These are phyloP conservation scores for Candida vaughaniae DNA, from an alignment of 805 yeast genomes.

Conservation along the genomic window DNA sequence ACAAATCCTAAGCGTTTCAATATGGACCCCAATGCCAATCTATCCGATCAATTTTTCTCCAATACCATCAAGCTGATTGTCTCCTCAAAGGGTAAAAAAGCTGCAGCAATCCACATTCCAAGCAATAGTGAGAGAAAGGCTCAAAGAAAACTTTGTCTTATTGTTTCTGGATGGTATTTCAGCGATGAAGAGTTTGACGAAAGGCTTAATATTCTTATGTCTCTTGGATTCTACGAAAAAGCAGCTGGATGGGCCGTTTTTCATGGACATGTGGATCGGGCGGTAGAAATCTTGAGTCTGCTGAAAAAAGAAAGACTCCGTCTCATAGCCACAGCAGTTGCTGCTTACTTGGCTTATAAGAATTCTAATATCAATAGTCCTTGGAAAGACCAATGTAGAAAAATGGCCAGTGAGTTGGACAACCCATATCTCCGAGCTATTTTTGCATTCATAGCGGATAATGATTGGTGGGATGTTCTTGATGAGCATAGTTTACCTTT, in stretches of 20 bases:
- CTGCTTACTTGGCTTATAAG: constrained; percentile 77
- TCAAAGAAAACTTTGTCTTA: constrained; percentile 75
- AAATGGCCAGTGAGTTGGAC: constrained; percentile 81
- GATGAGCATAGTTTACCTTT: constrained; percentile 88
- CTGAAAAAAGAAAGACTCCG: constrained; percentile 69
- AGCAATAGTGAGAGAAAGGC: constrained; percentile 51
- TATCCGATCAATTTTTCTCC: constrained; percentile 42
- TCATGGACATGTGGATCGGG: constrained; percentile 80
- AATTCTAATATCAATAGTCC: constrained; percentile 61
- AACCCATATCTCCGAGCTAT: constrained; percentile 89
- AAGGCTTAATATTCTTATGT: constrained; percentile 55
- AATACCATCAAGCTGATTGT: constrained; percentile 55
- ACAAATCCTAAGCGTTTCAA: constrained; percentile 47
- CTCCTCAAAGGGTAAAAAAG: constrained; percentile 44
- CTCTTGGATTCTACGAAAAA: constrained; percentile 65
- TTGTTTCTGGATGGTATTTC: constrained; percentile 89
- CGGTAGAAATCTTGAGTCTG: constrained; percentile 75
- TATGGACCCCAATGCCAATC: constrained; percentile 16
- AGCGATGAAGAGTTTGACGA: constrained; percentile 73
- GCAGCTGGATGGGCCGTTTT: constrained; percentile 99
- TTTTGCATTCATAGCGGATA: constrained; percentile 90
- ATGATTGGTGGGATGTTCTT: constrained; percentile 94
- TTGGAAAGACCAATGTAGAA: constrained; percentile 93
- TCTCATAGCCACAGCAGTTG: constrained; percentile 89
- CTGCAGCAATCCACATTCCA: constrained; percentile 46